These are phyloP conservation scores for Blumeriella jaapii DNA, from an alignment of 2,329 filamentous ascomycete genomes.

Conservation along the genomic window DNA sequence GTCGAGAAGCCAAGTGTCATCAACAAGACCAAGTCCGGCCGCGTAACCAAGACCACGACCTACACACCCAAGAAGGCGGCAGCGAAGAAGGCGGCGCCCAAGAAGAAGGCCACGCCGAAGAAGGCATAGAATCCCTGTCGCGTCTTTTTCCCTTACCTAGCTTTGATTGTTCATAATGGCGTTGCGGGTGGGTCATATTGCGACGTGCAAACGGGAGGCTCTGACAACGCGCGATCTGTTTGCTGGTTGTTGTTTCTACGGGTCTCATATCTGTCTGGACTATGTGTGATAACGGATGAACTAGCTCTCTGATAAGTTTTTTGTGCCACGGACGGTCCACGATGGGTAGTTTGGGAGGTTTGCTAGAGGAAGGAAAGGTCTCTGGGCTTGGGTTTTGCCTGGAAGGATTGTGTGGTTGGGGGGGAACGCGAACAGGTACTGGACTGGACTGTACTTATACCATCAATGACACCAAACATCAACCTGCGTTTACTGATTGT, in stretches of 20 bases:
- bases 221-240: slow-evolving; percentile 7
- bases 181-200: slow-evolving; percentile 15
- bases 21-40: slow-evolving; percentile 61
- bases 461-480: slow-evolving; percentile 13
- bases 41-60: slow-evolving; percentile 58
- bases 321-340: slow-evolving; percentile 4
- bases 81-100: slow-evolving; percentile 30
- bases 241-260: too few species aligned
- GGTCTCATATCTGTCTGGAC: slow-evolving; percentile 12
- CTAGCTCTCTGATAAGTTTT: slow-evolving; percentile 2
- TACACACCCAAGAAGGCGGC: slow-evolving; percentile 43
- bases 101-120: slow-evolving; percentile 29
- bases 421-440: slow-evolving; percentile 2
- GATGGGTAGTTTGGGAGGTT: slow-evolving; percentile 5
- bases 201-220: slow-evolving; percentile 11
- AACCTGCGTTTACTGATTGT: neutral
- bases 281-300: slow-evolving; percentile 8
- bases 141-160: slow-evolving; percentile 10
- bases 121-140: slow-evolving; percentile 12
- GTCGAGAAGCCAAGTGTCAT: slow-evolving; percentile 51
- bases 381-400: slow-evolving; percentile 4
- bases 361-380: slow-evolving; percentile 1
- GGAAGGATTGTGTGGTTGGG: slow-evolving; percentile 1
- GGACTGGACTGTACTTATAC: slow-evolving; percentile 16
- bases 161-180: slow-evolving; percentile 18